A percentile compares a stretch with the other conserved stretches of the same genome.
These are phyloP conservation scores for Blastocrithidia nonstop DNA, from an alignment of 208 protist species.

Conservation along the genomic window DNA sequence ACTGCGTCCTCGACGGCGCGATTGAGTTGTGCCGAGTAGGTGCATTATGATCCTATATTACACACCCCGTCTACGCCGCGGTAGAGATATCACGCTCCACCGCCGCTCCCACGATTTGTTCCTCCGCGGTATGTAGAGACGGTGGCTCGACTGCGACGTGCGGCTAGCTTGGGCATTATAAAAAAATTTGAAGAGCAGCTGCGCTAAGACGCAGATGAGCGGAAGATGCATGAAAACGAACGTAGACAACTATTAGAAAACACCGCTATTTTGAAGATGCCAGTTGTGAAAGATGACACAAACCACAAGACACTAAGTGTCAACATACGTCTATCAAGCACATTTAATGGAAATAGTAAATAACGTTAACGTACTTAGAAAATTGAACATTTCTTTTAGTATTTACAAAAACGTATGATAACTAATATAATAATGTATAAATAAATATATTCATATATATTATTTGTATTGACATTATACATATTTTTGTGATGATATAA, in stretches of 20 bases:
- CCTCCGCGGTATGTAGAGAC: constrained; percentile 64
- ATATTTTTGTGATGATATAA: no score
- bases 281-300: constrained; percentile 10
- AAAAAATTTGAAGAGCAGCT: constrained; percentile 9
- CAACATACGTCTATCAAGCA: constrained; percentile 21
- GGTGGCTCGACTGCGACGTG: constrained; percentile 45
- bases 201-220: constrained; percentile 9
- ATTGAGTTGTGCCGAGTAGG: constrained; percentile 9
- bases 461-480: no score
- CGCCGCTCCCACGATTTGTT: constrained; percentile 37
- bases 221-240: not conserved
- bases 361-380: no score
- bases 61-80: constrained; percentile 23
- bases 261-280: constrained; percentile 51
- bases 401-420: no score
- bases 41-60: constrained; percentile 9
- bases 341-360: no score
- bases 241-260: constrained; percentile 1
- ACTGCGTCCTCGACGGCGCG: constrained; percentile 49
- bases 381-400: no score
- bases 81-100: constrained; percentile 28
- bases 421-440: no score
- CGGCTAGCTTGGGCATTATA: constrained; percentile 13
- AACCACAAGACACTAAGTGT: constrained; percentile 17
- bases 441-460: no score